Evolutionary conservation across 805 yeast species (phyloP), one percentile per base, ranked within the genome.

Genomic region (Kazachstania taianensis): DNA sequence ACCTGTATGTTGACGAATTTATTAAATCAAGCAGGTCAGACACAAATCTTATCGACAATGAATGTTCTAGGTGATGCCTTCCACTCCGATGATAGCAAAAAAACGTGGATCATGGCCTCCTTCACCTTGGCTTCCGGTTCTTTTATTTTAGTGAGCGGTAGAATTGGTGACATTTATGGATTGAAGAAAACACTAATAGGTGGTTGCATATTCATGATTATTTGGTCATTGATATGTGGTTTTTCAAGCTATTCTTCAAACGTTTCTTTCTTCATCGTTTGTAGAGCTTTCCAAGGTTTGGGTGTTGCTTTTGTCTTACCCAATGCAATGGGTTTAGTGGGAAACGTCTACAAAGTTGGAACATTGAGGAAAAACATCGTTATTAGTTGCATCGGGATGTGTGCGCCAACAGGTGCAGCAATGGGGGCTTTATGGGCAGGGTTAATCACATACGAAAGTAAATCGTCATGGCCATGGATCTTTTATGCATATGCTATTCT

Each of bases 51-150:
- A 37, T 56, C 69, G 28, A 40, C 61, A 44, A 54, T 62, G 61
- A 50, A 59, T 31, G 53, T 50, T 3, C 45, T 67, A 1, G 59
- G 57, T 1, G 42, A 44, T 2, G 52, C 57, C 4, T 62, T 69
- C 27, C 43, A 57, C 16, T 48, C 64, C 1, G 44, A 53, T 8
- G 39, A 41, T 6, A 54, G 57, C 2, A 60, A 62, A 35, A 64
- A 68, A 37, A 45, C 69, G 17, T 78, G 94, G 92, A 72, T 75
- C 48, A 67, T 75, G 65, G 84, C 86, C 2, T 70, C 83, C 1
- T 79, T 72, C 51, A 75, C 84, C 0, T 57, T 81, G 37, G 73
- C 83, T 0, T 73, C 79, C 5, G 89, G 89, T 10, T 78, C 89
- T 0, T 74, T 81, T 41, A 80, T 81, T 33, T 55, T 81, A 27